Percentiles rank a stretch among this genome's conserved stretches.
Evolutionary conservation across 2,329 filamentous ascomycete genomes (phyloP).

Genomic region (Cordyceps javanica): DNA sequence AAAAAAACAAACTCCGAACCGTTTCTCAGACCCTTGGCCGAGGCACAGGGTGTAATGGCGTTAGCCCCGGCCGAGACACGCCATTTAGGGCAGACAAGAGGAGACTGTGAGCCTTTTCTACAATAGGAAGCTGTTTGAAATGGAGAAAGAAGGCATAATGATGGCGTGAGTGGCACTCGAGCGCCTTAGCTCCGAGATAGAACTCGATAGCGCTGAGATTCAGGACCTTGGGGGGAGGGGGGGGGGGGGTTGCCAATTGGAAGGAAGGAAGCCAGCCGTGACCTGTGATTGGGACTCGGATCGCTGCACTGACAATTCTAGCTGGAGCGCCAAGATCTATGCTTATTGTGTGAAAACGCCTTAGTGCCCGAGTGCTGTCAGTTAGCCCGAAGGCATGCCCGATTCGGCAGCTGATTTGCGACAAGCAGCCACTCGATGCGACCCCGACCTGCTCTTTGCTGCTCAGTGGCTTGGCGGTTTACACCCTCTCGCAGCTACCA

Average conservation of each 20-base stretch:
- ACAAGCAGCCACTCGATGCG: neutral
- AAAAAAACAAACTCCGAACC: too few relatives aligned
- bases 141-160: neutral
- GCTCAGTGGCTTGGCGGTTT: neutral
- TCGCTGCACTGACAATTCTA: neutral
- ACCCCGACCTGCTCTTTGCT: neutral
- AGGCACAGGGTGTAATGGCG: neutral
- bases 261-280: neutral
- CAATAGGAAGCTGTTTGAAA: neutral
- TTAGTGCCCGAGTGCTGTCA: neutral
- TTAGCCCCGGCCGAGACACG: neutral
- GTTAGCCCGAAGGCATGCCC: neutral
- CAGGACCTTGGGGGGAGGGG: neutral
- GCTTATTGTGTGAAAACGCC: neutral
- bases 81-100: neutral
- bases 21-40: neutral
- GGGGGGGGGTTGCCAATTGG: neutral
- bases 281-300: neutral
- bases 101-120: neutral
- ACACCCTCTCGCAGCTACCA: neutral
- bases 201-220: neutral
- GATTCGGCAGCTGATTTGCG: neutral
- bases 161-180: neutral
- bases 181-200: neutral
- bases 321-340: slow-evolving; percentile 8